These are phyloP conservation scores for Paracoccidioides lutzii DNA, from an alignment of 2,329 filamentous ascomycete species.

Conservation along the genomic window DNA sequence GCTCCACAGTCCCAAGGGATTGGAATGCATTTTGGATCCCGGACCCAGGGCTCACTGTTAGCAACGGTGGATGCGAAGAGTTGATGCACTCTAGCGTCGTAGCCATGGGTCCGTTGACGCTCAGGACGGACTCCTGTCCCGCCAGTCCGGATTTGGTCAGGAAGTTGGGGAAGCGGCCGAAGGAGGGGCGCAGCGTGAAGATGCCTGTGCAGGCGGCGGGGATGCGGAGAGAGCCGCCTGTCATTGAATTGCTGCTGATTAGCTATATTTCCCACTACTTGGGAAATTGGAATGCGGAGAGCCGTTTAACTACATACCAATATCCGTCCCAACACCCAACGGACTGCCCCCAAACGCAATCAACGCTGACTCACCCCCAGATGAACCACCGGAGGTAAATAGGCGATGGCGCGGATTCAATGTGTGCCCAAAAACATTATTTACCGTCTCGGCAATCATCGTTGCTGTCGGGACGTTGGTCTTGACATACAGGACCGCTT, in stretches of 20 bases:
- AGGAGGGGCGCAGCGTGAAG: constrained; percentile 42
- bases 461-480: constrained; percentile 29
- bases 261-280: background rate
- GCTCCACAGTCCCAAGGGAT: constrained; percentile 25
- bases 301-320: constrained; percentile 15
- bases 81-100: constrained; percentile 19
- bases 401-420: constrained; percentile 24
- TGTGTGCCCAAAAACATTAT: constrained; percentile 32
- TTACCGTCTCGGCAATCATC: constrained; percentile 35
- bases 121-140: constrained; percentile 29
- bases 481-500: constrained; percentile 32
- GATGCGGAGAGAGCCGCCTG: constrained; percentile 30
- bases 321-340: constrained; percentile 30
- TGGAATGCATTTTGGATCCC: constrained; percentile 27
- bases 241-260: background rate
- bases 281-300: background rate
- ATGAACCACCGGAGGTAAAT: constrained; percentile 24
- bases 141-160: constrained; percentile 37
- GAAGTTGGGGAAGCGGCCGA: constrained; percentile 43
- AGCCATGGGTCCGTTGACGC: constrained; percentile 30
- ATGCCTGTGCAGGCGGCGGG: constrained; percentile 40
- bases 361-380: constrained; percentile 27
- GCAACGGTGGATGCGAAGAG: constrained; percentile 25
- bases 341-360: constrained; percentile 25
- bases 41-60: constrained; percentile 24